Conservation (phyloP, 2,329 filamentous ascomycete species). For the Epichloe aotearoae region DNA sequence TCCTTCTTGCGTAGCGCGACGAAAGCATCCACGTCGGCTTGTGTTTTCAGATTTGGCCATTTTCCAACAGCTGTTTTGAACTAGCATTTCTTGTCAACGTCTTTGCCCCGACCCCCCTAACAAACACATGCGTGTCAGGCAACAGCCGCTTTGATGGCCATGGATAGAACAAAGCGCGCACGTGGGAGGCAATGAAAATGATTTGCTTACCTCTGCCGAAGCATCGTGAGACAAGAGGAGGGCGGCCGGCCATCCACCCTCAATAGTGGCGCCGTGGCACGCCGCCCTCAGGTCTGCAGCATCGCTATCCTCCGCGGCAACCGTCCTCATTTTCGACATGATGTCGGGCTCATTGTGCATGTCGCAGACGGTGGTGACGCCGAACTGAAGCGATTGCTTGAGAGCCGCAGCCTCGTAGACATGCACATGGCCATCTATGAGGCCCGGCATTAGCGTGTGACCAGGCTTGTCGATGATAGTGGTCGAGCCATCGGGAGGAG, state of each 20-base stretch:
- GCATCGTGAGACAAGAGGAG: conserved; percentile 3
- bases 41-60: conserved; percentile 29
- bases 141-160: background rate
- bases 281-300: conserved; percentile 34
- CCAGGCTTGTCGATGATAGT: conserved; percentile 27
- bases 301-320: conserved; percentile 14
- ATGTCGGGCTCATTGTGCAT: conserved; percentile 29
- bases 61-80: conserved; percentile 8
- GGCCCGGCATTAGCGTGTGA: conserved; percentile 33
- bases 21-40: conserved; percentile 27
- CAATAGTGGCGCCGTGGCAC: conserved; percentile 34
- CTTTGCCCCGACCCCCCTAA: no score
- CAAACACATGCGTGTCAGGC: background rate
- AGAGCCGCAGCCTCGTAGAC: conserved; percentile 25
- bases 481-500: conserved; percentile 7
- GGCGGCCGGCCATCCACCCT: conserved; percentile 34
- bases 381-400: conserved; percentile 32
- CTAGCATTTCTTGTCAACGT: conserved; percentile 17
- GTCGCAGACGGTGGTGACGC: conserved; percentile 37
- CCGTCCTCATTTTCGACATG: conserved; percentile 18
- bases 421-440: conserved; percentile 38
- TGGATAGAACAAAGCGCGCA: background rate
- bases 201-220: conserved; percentile 3
- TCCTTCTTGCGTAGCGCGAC: conserved; percentile 26
- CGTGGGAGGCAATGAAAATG: background rate